phyloP scores from a whole-genome alignment of 2,329 filamentous ascomycete genomes.

The Cytospora mali region DNA sequence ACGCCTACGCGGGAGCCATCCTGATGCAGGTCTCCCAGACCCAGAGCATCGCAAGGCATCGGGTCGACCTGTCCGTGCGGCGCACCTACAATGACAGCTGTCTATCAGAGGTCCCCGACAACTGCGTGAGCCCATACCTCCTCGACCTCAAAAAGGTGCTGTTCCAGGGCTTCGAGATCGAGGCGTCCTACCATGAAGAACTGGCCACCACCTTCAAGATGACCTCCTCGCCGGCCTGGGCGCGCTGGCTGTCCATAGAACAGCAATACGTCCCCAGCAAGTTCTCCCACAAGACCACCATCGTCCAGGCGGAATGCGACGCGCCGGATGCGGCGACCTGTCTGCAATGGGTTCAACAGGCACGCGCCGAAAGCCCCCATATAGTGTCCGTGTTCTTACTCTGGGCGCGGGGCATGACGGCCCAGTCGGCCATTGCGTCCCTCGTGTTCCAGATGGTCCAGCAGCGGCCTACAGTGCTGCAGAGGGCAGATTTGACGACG shows the following conservation, averaged over 20 bases:
- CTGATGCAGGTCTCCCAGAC: slow-evolving; percentile 26
- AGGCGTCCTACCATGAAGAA: slow-evolving; percentile 35
- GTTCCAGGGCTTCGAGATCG: slow-evolving; percentile 32
- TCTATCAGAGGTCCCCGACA: slow-evolving; percentile 11
- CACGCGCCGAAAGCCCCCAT: slow-evolving; percentile 29
- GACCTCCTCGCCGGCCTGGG: slow-evolving; percentile 34
- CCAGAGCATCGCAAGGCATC: slow-evolving; percentile 28
- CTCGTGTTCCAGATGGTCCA: slow-evolving; percentile 35
- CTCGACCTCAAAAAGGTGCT: slow-evolving; percentile 32
- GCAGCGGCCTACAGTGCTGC: slow-evolving; percentile 33
- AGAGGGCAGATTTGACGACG: slow-evolving; percentile 29
- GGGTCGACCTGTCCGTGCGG: slow-evolving; percentile 27
- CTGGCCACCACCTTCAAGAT: slow-evolving; percentile 34
- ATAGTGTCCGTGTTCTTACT: slow-evolving; percentile 33
- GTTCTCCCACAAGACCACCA: slow-evolving; percentile 29
- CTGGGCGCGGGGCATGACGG: slow-evolving; percentile 36
- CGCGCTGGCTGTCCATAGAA: slow-evolving; percentile 34
- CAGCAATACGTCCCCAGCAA: slow-evolving; percentile 34
- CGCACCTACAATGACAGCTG: slow-evolving; percentile 22
- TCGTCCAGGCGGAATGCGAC: slow-evolving; percentile 35
- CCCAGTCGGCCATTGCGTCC: slow-evolving; percentile 33
- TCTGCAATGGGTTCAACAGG: slow-evolving; percentile 34
- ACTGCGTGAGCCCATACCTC: slow-evolving; percentile 9
- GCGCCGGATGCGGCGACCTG: slow-evolving; percentile 35
- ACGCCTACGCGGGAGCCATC: slow-evolving; percentile 28